Base-by-base conservation (phyloP, 2,329 filamentous ascomycete genomes). In the Ophiobolus disseminans region DNA sequence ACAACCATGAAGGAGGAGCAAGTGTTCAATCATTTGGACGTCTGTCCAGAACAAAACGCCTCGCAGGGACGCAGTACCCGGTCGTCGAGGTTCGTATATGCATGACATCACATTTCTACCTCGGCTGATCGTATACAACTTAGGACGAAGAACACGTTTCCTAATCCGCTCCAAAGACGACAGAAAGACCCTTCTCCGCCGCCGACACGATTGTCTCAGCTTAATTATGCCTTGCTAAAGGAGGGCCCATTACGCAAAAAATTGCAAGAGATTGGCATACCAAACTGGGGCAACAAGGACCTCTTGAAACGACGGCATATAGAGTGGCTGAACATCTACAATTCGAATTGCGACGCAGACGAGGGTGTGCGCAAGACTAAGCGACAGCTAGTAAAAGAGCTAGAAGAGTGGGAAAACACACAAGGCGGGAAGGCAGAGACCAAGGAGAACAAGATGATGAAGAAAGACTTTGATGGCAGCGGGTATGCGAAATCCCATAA, bases 271-370 rank as follows among this genome's bases (percentile, higher is more conserved):
- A 78, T 94, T 1, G 91, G 92, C 1, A 86, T 97, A 47, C 87
- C 90, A 0, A 82, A 80, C 8, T 79, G 76, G 50, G 94, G 94
- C 1, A 73, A 81, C 0, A 87, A 87, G 36, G 76, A 81, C 36
- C 78, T 92, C 1, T 78, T 97, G 44, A 88, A 93, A 68, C 83
- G 82, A 57, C 84, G 95, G 14, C 92, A 97, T 65, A 90, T 84
- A 19, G 94, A 99, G 73, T 99, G 92, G 92, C 82, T 94, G 41
- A 97, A 94, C 28, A 76, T 99, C 14, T 97, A 91, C 88, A 99
- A 99, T 71, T 90, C 95, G 9, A 99, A 99, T 69, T 96, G 91
- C 74, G 94, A 99, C 72, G 88, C 92, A 2, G 83, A 82, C 26
- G 78, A 78, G 1, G 91, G 91, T 0, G 53, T 60, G 14, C 53